Evolutionary conservation across 306 rosid species (phyloP).

Genomic region (Trifolium dubium): DNA sequence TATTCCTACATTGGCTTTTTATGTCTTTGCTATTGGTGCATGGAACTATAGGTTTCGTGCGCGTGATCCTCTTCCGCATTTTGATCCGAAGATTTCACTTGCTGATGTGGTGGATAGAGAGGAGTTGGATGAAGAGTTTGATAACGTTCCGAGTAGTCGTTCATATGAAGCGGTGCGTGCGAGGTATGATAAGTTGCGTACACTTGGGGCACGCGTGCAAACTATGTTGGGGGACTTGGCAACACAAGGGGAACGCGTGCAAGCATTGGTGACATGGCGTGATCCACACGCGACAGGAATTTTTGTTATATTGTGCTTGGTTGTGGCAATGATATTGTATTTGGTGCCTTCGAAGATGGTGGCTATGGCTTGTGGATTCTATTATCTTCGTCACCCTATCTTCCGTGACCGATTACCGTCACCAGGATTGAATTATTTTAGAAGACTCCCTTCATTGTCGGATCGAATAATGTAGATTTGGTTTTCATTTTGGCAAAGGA

Average conservation of each 20-base stretch:
- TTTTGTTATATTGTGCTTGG: constrained; percentile 68
- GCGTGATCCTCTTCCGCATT: constrained; percentile 58
- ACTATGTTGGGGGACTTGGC: constrained; percentile 76
- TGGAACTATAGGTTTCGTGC: constrained; percentile 80
- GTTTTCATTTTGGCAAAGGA: neutral
- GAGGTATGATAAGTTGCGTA: constrained; percentile 76
- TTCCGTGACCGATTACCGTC: constrained; percentile 77
- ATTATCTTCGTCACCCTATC: constrained; percentile 78
- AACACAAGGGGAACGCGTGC: constrained; percentile 78
- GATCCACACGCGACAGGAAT: constrained; percentile 88
- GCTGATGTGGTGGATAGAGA: constrained; percentile 63
- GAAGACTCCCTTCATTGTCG: constrained; percentile 77
- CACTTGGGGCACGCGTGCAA: constrained; percentile 77
- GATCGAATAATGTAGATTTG: constrained; percentile 70
- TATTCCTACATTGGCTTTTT: constrained; percentile 63
- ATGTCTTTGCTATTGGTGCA: constrained; percentile 63
- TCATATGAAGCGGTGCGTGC: constrained; percentile 47
- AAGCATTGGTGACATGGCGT: constrained; percentile 90
- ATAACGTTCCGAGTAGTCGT: constrained; percentile 56
- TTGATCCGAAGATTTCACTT: constrained; percentile 67
- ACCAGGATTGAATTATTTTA: constrained; percentile 68
- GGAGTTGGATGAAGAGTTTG: constrained; percentile 87
- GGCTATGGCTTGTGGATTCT: constrained; percentile 78
- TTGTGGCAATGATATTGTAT: constrained; percentile 65
- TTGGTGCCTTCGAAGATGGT: constrained; percentile 80